phyloP scores from a whole-genome alignment of 169 alveolate genomes.

The Eimeria brunetti region DNA sequence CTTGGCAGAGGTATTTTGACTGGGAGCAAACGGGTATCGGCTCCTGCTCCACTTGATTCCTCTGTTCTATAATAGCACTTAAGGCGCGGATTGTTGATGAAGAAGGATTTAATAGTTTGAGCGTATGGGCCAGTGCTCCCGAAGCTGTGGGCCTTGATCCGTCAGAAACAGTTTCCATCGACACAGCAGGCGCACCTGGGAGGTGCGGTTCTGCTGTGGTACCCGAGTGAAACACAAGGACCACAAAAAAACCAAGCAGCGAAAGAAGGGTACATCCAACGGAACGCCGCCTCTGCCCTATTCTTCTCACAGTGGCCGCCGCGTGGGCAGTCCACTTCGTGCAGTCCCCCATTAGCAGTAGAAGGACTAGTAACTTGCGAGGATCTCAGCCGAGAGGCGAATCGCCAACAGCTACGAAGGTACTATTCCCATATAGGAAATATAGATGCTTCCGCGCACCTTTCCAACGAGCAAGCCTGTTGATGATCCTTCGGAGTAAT shows the following conservation, averaged over 20 bases:
- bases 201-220: neutral
- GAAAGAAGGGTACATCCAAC: neutral
- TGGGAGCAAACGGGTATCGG: conserved; percentile 52
- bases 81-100: conserved; percentile 5
- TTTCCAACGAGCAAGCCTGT: neutral
- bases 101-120: conserved; percentile 31
- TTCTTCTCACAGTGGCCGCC: neutral
- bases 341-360: conserved; percentile 1
- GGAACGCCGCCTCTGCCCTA: neutral
- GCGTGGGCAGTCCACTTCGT: neutral
- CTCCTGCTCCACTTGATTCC: neutral
- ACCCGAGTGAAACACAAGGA: neutral
- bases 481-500: neutral
- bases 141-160: conserved; percentile 14
- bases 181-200: neutral
- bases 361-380: neutral
- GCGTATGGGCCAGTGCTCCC: conserved; percentile 23
- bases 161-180: neutral
- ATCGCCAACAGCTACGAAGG: neutral
- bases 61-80: neutral
- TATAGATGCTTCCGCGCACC: neutral
- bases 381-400: neutral
- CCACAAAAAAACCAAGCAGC: neutral
- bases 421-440: neutral
- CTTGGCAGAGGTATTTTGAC: conserved; percentile 54